A percentile compares a stretch with the other conserved stretches of the same genome.
phyloP scores from a whole-genome alignment of 352 stramenopile species.

The Pythium monospermum region DNA sequence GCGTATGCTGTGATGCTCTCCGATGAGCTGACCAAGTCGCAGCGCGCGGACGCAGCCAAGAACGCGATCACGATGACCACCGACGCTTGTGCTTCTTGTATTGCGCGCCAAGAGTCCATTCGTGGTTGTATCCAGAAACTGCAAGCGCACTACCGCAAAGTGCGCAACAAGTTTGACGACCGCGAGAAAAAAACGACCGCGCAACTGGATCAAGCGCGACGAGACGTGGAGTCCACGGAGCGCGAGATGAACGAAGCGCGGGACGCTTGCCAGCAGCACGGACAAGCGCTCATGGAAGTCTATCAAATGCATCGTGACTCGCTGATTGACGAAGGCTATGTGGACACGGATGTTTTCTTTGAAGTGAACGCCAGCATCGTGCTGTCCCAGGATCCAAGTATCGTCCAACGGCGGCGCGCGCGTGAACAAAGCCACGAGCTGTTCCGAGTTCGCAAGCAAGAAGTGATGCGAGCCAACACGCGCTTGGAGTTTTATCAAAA shows the following conservation, averaged over 20 bases:
- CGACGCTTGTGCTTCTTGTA: constrained; percentile 30
- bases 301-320: constrained; percentile 1
- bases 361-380: constrained; percentile 11
- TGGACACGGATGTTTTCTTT: constrained; percentile 10
- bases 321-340: constrained; percentile 9
- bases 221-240: constrained; percentile 16
- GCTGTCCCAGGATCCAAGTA: constrained; percentile 1
- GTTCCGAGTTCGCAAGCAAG: constrained; percentile 10
- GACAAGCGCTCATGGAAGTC: constrained; percentile 4
- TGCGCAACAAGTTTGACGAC: constrained; percentile 21
- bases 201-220: constrained; percentile 17
- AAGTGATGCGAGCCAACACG: constrained; percentile 18
- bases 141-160: constrained; percentile 12
- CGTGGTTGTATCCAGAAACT: constrained; percentile 8
- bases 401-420: constrained; percentile 10
- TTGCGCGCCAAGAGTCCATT: constrained; percentile 37
- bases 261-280: not conserved
- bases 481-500: constrained; percentile 23
- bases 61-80: constrained; percentile 40
- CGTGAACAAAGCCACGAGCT: constrained; percentile 10
- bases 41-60: constrained; percentile 32
- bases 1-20: constrained; percentile 7
- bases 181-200: constrained; percentile 18
- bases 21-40: constrained; percentile 9
- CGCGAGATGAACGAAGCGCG: constrained; percentile 18